Conservation (phyloP, 192 early-diverging fungal genomes). For the Backusella tuberculispora region DNA sequence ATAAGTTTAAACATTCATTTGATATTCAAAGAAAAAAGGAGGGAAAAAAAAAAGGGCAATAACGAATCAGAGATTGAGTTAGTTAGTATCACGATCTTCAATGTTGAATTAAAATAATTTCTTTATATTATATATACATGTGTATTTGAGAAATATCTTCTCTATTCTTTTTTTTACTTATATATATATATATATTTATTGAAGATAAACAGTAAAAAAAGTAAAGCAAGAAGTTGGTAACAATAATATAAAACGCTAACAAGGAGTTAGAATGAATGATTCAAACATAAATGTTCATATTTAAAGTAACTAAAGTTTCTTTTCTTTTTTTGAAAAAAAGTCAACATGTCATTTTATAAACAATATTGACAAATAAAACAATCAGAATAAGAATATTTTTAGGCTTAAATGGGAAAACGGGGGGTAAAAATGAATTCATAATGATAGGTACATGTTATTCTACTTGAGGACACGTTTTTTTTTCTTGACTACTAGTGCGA, state of each 20-base stretch:
- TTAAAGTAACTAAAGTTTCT: constrained; percentile 14
- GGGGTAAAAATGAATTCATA: not conserved
- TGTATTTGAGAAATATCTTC: too few relatives aligned
- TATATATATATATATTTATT: not conserved
- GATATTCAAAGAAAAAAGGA: too few relatives aligned
- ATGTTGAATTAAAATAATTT: too few relatives aligned
- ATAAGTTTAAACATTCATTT: too few relatives aligned
- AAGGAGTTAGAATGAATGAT: not conserved
- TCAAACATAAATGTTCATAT: not conserved
- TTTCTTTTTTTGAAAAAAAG: not conserved
- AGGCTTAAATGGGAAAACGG: not conserved
- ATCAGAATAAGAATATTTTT: not conserved
- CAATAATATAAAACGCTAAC: not conserved
- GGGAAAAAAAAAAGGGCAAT: too few relatives aligned
- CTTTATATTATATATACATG: too few relatives aligned
- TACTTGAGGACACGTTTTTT: too few relatives aligned
- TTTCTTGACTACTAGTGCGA: not conserved
- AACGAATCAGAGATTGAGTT: too few relatives aligned
- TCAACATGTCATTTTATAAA: constrained; percentile 11
- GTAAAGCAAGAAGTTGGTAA: not conserved
- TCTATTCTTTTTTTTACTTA: too few relatives aligned
- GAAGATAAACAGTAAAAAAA: not conserved
- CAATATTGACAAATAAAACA: not conserved
- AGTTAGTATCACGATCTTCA: too few relatives aligned
- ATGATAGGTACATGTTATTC: too few relatives aligned